Conservation (phyloP, 495 filamentous ascomycete genomes). For the Annulohypoxylon nitens region DNA sequence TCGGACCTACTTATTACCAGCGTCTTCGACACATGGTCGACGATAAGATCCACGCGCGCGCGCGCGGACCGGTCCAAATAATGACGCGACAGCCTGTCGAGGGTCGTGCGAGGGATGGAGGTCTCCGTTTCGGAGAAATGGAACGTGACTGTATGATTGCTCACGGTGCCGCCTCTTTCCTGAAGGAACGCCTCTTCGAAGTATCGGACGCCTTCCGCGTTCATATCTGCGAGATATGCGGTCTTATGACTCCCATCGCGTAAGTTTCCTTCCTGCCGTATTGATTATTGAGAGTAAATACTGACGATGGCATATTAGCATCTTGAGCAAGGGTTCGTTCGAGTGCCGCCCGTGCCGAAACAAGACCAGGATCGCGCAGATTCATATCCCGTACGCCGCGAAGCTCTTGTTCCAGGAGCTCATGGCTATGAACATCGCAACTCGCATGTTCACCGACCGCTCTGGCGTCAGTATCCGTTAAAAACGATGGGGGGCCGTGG, state of each 20-base stretch:
- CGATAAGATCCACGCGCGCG: slow-evolving; percentile 99
- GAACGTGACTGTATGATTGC: slow-evolving; percentile 99
- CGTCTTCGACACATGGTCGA: slow-evolving; percentile 99
- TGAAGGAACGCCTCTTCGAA: slow-evolving; percentile 97
- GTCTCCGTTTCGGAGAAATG: slow-evolving; percentile 99
- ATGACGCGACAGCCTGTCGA: slow-evolving; percentile 98
- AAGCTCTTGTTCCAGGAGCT: slow-evolving; percentile 99
- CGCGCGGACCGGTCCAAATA: slow-evolving; percentile 95
- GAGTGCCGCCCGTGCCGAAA: slow-evolving; percentile 98
- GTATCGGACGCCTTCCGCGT: slow-evolving; percentile 98
- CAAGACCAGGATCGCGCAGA: slow-evolving; percentile 96
- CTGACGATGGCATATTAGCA: slow-evolving; percentile 67
- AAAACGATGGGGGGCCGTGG: slow-evolving; percentile 11
- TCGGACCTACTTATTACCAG: slow-evolving; percentile 99
- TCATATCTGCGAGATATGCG: slow-evolving; percentile 98
- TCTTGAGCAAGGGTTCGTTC: slow-evolving; percentile 92
- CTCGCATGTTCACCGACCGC: slow-evolving; percentile 92
- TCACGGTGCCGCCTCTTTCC: slow-evolving; percentile 93
- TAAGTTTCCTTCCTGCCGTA: slow-evolving; percentile 67
- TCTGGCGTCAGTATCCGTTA: slow-evolving; percentile 78
- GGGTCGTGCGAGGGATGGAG: slow-evolving; percentile 96
- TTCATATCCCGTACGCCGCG: slow-evolving; percentile 97
- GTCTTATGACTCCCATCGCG: slow-evolving; percentile 98
- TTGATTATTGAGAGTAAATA: slow-evolving; percentile 1
- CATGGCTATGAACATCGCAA: slow-evolving; percentile 96